Base-by-base conservation (phyloP, 139 green algal genomes). In the Monoraphidium neglectum region DNA sequence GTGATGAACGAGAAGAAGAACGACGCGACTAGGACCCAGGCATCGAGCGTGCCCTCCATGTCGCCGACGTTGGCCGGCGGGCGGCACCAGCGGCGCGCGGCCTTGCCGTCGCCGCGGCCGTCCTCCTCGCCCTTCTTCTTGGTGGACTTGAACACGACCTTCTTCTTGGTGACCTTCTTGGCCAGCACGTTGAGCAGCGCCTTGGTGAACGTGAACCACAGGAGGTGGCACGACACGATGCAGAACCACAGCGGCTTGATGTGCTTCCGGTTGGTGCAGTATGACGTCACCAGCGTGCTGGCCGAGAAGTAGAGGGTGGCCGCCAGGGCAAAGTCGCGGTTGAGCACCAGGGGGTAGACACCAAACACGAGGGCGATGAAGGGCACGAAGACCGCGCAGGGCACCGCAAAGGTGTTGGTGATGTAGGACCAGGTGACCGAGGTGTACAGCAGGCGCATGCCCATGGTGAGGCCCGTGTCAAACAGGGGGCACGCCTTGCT, bases 351-450 rank as follows among this genome's bases (percentile, higher is more conserved):
- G 16, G 79, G 79, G 79, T 80, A 84, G 56, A 79, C 49, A 59
- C 79, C 79, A 62, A 84, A 77, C 56, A 84, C 72, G 51, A 84
- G 72, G 26, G 87, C 88, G 65, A 90, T 77, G 77, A 91, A 89
- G 33, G 87, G 87, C 47, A 91, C 84, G 56, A 90, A 65, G 47
- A 90, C 78, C 40, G 87, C 76, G 38, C 77, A 80, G 26, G 87
- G 88, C 63, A 83, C 78, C 8, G 84, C 74, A 53, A 78, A 28
- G 5, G 74, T 81, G 80, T 79, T 80, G 64, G 61, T 80, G 24
- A 81, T 76, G 68, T 82, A 82, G 59, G 56, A 77, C 81, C 81
- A 87, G n/a, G 82, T 80, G 35, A 82, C 82, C 23, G 82, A 87
- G 38, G 68, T 77, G 77, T 87, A 87, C 78, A 82, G 82, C 57